phyloP scores from a whole-genome alignment of 768 basidiomycete species.

The Cyclocybe aegerita region DNA sequence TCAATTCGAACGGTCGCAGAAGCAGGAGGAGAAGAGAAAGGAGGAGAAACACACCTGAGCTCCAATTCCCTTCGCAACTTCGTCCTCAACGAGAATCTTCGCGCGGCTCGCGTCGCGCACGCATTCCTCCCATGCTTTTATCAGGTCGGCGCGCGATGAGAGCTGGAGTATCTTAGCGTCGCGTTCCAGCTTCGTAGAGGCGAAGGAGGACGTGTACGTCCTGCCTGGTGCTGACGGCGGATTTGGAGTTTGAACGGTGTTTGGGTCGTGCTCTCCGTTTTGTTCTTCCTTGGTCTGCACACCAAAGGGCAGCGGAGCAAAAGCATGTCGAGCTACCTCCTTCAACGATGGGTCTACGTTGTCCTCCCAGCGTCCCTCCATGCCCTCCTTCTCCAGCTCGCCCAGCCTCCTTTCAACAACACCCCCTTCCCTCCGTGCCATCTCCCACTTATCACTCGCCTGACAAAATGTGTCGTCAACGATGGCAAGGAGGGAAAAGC shows the following conservation, averaged over 20 bases:
- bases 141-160: conserved; percentile 36
- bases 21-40: background rate
- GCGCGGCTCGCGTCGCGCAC: conserved; percentile 38
- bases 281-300: background rate
- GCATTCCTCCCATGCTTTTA: conserved; percentile 46
- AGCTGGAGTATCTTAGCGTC: conserved; percentile 41
- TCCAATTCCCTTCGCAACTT: conserved; percentile 39
- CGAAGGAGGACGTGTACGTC: conserved; percentile 45
- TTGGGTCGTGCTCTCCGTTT: conserved; percentile 13
- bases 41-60: conserved; percentile 40
- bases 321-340: conserved; percentile 18
- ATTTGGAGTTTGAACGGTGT: conserved; percentile 17
- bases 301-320: conserved; percentile 38
- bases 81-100: conserved; percentile 48
- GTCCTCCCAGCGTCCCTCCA: conserved; percentile 32
- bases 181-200: conserved; percentile 38
- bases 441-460: conserved; percentile 52
- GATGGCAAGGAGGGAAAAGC: conserved; percentile 62
- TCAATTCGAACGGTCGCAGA: background rate
- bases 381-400: background rate
- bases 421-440: conserved; percentile 45
- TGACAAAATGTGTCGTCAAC: conserved; percentile 49
- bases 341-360: conserved; percentile 25
- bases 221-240: conserved; percentile 16
- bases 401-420: conserved; percentile 45